Conservation (phyloP, 495 filamentous ascomycete species). For the Penicillium bialowiezense region DNA sequence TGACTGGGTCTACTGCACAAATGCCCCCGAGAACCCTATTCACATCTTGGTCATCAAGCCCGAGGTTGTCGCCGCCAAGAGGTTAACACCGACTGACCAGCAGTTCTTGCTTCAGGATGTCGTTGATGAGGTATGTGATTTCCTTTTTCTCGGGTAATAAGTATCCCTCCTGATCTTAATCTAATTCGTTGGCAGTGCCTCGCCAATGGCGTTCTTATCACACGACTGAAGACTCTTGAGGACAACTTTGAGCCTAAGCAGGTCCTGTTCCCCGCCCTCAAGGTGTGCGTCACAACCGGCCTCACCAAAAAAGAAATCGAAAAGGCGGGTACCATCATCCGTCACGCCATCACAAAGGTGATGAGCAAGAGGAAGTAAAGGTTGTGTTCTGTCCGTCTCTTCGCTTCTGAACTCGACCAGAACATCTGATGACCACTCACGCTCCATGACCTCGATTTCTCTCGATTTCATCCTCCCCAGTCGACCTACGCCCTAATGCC, state of each 20-base stretch:
- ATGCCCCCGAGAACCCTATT: slow-evolving; percentile 79
- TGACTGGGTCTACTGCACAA: slow-evolving; percentile 87
- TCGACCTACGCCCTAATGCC: slow-evolving; percentile 27
- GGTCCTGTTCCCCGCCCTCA: slow-evolving; percentile 71
- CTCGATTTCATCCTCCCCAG: slow-evolving; percentile 4
- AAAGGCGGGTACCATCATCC: slow-evolving; percentile 80
- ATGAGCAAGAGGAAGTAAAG: slow-evolving; percentile 52
- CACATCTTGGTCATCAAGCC: slow-evolving; percentile 82
- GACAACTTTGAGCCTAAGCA: slow-evolving; percentile 62
- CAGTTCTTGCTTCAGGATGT: slow-evolving; percentile 83
- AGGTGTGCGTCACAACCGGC: slow-evolving; percentile 84
- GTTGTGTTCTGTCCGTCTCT: not conserved
- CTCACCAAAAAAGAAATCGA: slow-evolving; percentile 92
- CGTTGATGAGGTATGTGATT: slow-evolving; percentile 77
- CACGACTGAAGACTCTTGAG: slow-evolving; percentile 75
- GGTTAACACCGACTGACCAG: slow-evolving; percentile 68
- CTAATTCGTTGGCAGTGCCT: slow-evolving; percentile 52
- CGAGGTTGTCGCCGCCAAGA: slow-evolving; percentile 71
- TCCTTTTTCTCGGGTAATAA: not conserved
- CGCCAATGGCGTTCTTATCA: slow-evolving; percentile 83
- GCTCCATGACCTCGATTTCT: slow-evolving; percentile 21
- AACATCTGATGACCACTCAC: slow-evolving; percentile 24
- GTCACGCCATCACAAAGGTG: slow-evolving; percentile 93
- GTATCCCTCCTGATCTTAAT: not conserved
- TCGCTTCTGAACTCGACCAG: slow-evolving; percentile 2